Evolutionary conservation across 2,329 filamentous ascomycete genomes (phyloP).

Genomic region (Blastomyces silverae): DNA sequence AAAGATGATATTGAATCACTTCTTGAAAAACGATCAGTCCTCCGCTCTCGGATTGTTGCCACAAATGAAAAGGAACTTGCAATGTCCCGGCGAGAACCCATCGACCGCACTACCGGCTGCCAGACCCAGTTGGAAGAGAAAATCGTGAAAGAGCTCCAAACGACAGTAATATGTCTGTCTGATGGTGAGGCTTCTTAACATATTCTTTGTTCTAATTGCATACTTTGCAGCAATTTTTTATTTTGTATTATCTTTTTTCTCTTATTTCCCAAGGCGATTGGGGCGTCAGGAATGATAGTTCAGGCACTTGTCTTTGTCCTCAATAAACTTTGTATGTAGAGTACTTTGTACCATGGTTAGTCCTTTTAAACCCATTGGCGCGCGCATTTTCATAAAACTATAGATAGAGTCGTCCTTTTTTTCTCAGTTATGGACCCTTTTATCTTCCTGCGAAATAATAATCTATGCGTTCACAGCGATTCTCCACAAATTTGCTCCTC

Average conservation of each 20-base stretch:
- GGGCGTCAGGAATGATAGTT: not conserved
- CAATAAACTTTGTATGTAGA: not conserved
- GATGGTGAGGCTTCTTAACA: constrained; percentile 31
- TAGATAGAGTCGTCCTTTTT: not conserved
- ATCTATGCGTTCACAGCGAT: too few species aligned
- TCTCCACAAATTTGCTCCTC: too few species aligned
- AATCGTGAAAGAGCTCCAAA: constrained; percentile 62
- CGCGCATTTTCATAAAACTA: not conserved
- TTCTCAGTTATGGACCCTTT: not conserved
- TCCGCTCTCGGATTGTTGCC: constrained; percentile 67
- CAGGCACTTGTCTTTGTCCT: not conserved
- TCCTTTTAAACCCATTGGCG: not conserved
- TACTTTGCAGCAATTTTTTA: constrained; percentile 4
- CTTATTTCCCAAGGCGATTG: not conserved
- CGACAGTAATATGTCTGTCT: constrained; percentile 42
- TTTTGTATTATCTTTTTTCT: too few species aligned
- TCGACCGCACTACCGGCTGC: constrained; percentile 38
- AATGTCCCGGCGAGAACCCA: constrained; percentile 44
- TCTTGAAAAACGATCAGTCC: constrained; percentile 59
- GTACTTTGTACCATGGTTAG: not conserved
- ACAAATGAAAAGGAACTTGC: constrained; percentile 65
- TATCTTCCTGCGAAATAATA: not conserved
- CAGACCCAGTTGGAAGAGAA: constrained; percentile 69
- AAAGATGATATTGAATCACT: constrained; percentile 80
- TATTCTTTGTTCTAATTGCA: constrained; percentile 13